Conservation (phyloP, 2,329 filamentous ascomycete species). For the Didymellaceae sp. region DNA sequence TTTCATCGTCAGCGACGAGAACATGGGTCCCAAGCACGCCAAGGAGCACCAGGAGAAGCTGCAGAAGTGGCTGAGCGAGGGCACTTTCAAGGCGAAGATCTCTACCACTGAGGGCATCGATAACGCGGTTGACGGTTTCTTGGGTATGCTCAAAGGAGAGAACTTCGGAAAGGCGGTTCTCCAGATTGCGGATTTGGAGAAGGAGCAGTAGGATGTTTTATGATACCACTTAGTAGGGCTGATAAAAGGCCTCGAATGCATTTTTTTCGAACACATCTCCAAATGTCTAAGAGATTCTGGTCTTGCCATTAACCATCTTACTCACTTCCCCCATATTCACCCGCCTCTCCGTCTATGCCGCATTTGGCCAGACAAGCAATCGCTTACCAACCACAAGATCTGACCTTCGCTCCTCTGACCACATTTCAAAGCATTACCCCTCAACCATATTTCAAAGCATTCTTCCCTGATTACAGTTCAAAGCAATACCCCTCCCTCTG, state of each 20-base stretch:
- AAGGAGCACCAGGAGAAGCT: slow-evolving; percentile 78
- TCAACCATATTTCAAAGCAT: too few relatives aligned
- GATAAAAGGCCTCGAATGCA: slow-evolving; percentile 8
- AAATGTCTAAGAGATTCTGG: too few relatives aligned
- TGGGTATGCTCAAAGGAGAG: slow-evolving; percentile 76
- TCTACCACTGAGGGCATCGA: slow-evolving; percentile 78
- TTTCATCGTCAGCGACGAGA: slow-evolving; percentile 73
- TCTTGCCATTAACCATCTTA: too few relatives aligned
- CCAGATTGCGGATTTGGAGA: slow-evolving; percentile 60
- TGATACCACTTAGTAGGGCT: slow-evolving; percentile 18
- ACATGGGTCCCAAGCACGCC: slow-evolving; percentile 70
- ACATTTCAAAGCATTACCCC: too few relatives aligned
- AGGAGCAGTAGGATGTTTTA: slow-evolving; percentile 32
- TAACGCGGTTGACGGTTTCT: slow-evolving; percentile 72
- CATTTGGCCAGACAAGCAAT: too few relatives aligned
- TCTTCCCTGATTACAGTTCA: too few relatives aligned
- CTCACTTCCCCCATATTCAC: too few relatives aligned
- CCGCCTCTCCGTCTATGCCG: too few relatives aligned
- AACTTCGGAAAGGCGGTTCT: slow-evolving; percentile 89
- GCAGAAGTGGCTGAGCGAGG: slow-evolving; percentile 77
- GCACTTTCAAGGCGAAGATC: slow-evolving; percentile 73
- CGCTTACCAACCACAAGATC: too few relatives aligned
- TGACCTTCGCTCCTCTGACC: too few relatives aligned
- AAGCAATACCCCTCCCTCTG: too few relatives aligned
- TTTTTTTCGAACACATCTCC: too few relatives aligned